phyloP scores from a whole-genome alignment of 176 grass and related monocot genomes.

The Aegilops tauschii region DNA sequence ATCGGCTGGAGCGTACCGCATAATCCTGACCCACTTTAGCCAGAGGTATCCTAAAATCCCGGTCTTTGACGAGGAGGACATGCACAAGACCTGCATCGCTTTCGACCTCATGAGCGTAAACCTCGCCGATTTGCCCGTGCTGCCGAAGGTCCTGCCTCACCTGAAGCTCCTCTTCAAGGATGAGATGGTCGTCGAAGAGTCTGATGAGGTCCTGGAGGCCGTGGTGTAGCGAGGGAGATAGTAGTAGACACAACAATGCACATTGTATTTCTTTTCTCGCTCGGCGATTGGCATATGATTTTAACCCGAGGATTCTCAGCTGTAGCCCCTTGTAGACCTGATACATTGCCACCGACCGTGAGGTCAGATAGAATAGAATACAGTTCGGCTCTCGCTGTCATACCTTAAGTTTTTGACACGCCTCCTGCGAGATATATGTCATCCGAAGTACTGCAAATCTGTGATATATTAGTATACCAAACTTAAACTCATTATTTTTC shows the following conservation, averaged over 20 bases:
- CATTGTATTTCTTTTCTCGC: not conserved
- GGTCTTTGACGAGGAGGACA: constrained; percentile 70
- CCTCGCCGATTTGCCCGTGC: constrained; percentile 58
- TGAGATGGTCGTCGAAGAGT: constrained; percentile 54
- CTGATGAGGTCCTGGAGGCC: constrained; percentile 63
- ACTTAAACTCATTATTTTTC: too few species aligned
- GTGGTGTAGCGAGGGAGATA: constrained; percentile 47
- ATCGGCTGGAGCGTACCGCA: constrained; percentile 71
- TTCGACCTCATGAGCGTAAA: constrained; percentile 92
- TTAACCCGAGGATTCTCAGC: constrained; percentile 16
- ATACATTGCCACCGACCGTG: not conserved
- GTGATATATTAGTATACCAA: not conserved
- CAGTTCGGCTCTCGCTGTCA: not conserved
- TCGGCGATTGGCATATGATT: not conserved
- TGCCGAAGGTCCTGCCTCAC: constrained; percentile 77
- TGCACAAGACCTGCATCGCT: constrained; percentile 76
- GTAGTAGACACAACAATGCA: not conserved
- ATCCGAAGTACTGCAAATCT: not conserved
- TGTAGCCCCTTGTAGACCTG: not conserved
- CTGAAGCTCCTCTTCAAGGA: constrained; percentile 79
- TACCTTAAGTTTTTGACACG: not conserved
- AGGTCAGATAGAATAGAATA: constrained; percentile 8
- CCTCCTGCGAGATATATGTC: not conserved
- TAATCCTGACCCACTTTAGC: constrained; percentile 92
- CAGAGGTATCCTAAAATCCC: constrained; percentile 97